Base-by-base conservation (phyloP, 2,329 filamentous ascomycete genomes). In the Claviceps africana region DNA sequence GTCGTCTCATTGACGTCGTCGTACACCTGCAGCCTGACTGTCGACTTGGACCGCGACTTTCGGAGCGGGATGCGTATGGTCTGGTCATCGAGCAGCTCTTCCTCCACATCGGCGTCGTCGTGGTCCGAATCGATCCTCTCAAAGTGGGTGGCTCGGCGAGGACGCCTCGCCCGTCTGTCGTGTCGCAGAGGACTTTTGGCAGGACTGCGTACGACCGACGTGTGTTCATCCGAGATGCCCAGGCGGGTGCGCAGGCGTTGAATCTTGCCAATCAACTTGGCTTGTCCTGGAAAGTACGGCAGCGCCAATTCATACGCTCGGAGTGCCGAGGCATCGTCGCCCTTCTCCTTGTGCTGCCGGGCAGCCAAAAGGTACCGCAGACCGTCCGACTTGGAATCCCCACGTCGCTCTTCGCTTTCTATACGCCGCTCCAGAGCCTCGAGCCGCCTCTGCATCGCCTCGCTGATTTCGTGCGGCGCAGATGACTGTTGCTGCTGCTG, bases 391-490 rank as follows among this genome's bases (percentile, higher is more conserved):
- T 86, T 81, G 28, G 77, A 73, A 60, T 94, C 88, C 39, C 90
- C 87, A 46, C 65, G 62, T 54, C 70, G 72, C 44, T 74, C 78
- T 21, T 79, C 79, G 53, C 63, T 67, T 31, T 91, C 86, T 30
- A 97, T 85, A n/a, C 87, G 85, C 58, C 84, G 80, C 67, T 97
- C 91, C 3, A 97, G 75, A 0, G 86, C 83, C 54, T 95, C 88
- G 0, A 97, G 73, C 1, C 91, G 82, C 53, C 76, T 81, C 60
- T 93, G 86, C 22, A 96, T 79, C 28, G 88, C 84, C 33, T 89
- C 85, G 55, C 82, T 87, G 39, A 91, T 75, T 39, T 81, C 77
- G 3, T 64, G 74, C 21, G 65, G 63, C 7, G 54, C 55, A 52
- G 62, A 62, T 53, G 68, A 63, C 58, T 69, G 56, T 58, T 65